Conservation (phyloP, 2,329 filamentous ascomycete species). For the Cladophialophora exuberans region DNA sequence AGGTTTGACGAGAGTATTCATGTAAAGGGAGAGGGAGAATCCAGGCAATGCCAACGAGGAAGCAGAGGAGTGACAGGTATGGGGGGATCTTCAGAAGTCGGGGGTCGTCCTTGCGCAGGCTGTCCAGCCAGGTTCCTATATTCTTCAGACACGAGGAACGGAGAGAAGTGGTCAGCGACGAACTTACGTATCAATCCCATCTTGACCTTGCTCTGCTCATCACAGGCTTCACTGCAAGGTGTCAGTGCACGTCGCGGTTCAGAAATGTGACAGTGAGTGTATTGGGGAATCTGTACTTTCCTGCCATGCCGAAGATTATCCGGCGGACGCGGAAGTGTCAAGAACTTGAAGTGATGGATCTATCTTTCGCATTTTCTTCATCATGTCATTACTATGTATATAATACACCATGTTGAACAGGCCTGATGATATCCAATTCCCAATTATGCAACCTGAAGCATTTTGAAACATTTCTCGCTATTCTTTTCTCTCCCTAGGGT, state of each 20-base stretch:
- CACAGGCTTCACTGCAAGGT: constrained; percentile 30
- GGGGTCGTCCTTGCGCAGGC: constrained; percentile 71
- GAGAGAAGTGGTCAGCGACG: not conserved
- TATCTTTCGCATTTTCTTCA: too few species aligned
- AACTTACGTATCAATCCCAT: constrained; percentile 33
- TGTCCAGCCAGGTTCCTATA: constrained; percentile 25
- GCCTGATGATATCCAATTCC: too few species aligned
- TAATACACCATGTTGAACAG: too few species aligned
- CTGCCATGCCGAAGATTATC: constrained; percentile 19
- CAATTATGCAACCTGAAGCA: too few species aligned
- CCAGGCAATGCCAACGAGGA: constrained; percentile 85
- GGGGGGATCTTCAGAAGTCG: constrained; percentile 81
- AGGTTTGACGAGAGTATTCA: constrained; percentile 87
- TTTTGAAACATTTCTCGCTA: constrained; percentile 37
- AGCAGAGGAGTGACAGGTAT: constrained; percentile 82
- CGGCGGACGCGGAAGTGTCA: constrained; percentile 5
- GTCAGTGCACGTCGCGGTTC: not conserved
- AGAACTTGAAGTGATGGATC: not conserved
- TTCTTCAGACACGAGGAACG: not conserved
- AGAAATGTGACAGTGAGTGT: not conserved
- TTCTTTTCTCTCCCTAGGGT: too few species aligned
- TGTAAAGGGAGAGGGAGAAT: constrained; percentile 86
- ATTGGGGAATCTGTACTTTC: constrained; percentile 23
- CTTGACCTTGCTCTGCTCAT: constrained; percentile 28
- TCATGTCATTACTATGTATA: constrained; percentile 7